Evolutionary conservation across 228 moss, liverwort and hornwort genomes (phyloP).

Genomic region (Sphagnum magellanicum): DNA sequence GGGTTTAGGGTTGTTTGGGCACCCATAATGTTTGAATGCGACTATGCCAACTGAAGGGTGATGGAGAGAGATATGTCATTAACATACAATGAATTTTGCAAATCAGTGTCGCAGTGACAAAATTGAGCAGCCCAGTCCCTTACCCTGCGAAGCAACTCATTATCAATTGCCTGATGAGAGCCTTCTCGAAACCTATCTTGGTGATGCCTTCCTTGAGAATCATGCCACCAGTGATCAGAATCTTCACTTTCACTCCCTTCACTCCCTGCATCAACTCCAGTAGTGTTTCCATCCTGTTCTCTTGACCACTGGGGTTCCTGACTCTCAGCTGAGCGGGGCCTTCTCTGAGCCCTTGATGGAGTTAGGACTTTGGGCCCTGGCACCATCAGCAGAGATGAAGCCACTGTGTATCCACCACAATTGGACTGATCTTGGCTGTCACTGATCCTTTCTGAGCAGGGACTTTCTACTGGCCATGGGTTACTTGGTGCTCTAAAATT

Average conservation of each 20-base stretch:
- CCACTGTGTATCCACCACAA: constrained; percentile 4
- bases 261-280: constrained; percentile 23
- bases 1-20: too few species aligned
- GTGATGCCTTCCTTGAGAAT: constrained; percentile 5
- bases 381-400: constrained; percentile 19
- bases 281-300: constrained; percentile 15
- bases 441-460: constrained; percentile 6
- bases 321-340: constrained; percentile 32
- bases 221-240: constrained; percentile 11
- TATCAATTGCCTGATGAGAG: constrained; percentile 21
- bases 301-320: constrained; percentile 18
- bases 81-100: too few species aligned
- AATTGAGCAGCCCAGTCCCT: constrained; percentile 6
- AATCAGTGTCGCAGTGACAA: not conserved
- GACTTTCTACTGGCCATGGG: constrained; percentile 12
- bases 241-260: constrained; percentile 28
- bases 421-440: constrained; percentile 13
- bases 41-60: too few species aligned
- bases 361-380: constrained; percentile 4
- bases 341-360: constrained; percentile 18
- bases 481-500: constrained; percentile 15
- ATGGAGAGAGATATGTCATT: too few species aligned
- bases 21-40: too few species aligned
- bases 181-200: constrained; percentile 8
- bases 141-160: constrained; percentile 44